Conservation (phyloP, 2,329 filamentous ascomycete species). For the Xylariaceae sp. region DNA sequence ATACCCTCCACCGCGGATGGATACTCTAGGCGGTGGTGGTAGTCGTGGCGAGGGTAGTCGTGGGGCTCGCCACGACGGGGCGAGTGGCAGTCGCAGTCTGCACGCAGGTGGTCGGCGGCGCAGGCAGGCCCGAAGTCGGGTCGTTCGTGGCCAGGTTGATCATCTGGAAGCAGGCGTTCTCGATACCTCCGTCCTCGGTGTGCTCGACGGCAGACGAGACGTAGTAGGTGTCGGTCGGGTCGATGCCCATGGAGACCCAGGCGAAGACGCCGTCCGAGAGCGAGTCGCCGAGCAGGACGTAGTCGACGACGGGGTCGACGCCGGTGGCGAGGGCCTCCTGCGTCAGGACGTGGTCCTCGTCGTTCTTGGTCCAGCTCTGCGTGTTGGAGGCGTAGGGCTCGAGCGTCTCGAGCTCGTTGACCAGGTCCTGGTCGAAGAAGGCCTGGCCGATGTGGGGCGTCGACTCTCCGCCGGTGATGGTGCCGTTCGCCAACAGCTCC, state of each 20-base stretch:
- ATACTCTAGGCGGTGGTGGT: background rate
- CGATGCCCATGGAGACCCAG: slow-evolving; percentile 39
- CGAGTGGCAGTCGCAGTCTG: too few species aligned
- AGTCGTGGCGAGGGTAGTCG: background rate
- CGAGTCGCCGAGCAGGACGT: slow-evolving; percentile 41
- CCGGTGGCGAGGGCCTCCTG: slow-evolving; percentile 26
- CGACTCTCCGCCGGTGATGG: slow-evolving; percentile 36
- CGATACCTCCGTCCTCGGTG: slow-evolving; percentile 15
- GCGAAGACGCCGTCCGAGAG: slow-evolving; percentile 36
- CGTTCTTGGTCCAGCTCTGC: slow-evolving; percentile 34
- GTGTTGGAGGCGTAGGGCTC: slow-evolving; percentile 34
- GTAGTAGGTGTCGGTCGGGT: slow-evolving; percentile 19
- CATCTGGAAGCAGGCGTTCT: slow-evolving; percentile 8
- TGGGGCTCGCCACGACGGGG: too few species aligned
- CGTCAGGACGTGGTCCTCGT: slow-evolving; percentile 38
- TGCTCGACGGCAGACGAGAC: slow-evolving; percentile 14
- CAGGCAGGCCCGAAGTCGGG: slow-evolving; percentile 1
- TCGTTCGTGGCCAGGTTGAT: slow-evolving; percentile 4
- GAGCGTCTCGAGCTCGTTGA: slow-evolving; percentile 35
- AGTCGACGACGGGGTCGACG: slow-evolving; percentile 38
- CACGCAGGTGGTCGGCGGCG: too few species aligned
- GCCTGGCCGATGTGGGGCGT: slow-evolving; percentile 49
- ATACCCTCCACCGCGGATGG: too few species aligned
- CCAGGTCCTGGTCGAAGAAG: slow-evolving; percentile 47
- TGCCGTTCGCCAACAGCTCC: slow-evolving; percentile 34